These are phyloP conservation scores for Eucalyptus caleyi DNA, from an alignment of 345 rosid species.

Conservation along the genomic window DNA sequence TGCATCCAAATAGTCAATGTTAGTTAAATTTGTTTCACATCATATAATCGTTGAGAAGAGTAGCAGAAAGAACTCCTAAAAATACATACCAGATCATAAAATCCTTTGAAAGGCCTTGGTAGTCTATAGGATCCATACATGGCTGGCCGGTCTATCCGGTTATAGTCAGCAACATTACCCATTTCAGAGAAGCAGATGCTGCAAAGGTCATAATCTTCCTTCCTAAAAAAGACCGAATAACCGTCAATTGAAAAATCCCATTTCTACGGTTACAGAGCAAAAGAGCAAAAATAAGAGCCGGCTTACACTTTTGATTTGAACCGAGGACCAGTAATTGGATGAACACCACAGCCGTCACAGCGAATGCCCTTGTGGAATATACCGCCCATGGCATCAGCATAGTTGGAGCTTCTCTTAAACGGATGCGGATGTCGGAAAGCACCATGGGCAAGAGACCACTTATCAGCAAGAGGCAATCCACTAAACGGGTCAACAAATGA, in stretches of 20 bases:
- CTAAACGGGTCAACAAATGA: conserved; percentile 29
- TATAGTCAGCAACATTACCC: conserved; percentile 61
- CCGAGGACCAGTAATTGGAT: conserved; percentile 84
- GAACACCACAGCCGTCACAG: conserved; percentile 88
- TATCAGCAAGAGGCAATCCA: conserved; percentile 18
- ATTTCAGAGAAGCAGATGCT: conserved; percentile 59
- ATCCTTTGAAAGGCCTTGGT: conserved; percentile 14
- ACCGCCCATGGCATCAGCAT: conserved; percentile 15
- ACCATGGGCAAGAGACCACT: background rate
- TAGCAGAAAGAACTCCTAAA: background rate
- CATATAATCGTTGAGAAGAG: background rate
- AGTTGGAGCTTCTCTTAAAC: conserved; percentile 10
- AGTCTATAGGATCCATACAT: conserved; percentile 8
- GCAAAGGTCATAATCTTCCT: conserved; percentile 87
- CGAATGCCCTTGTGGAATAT: conserved; percentile 73
- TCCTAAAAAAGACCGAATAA: conserved; percentile 23
- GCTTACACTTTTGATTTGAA: conserved; percentile 92
- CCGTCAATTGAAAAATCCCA: background rate
- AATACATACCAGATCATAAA: conserved; percentile 19
- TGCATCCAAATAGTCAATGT: background rate
- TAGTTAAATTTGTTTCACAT: background rate
- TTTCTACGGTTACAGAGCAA: background rate
- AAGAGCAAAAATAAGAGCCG: background rate
- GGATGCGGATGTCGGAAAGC: background rate
- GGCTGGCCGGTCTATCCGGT: conserved; percentile 57